Base-by-base conservation (phyloP, 768 basidiomycete species). In the Leccinum longicurvipes region DNA sequence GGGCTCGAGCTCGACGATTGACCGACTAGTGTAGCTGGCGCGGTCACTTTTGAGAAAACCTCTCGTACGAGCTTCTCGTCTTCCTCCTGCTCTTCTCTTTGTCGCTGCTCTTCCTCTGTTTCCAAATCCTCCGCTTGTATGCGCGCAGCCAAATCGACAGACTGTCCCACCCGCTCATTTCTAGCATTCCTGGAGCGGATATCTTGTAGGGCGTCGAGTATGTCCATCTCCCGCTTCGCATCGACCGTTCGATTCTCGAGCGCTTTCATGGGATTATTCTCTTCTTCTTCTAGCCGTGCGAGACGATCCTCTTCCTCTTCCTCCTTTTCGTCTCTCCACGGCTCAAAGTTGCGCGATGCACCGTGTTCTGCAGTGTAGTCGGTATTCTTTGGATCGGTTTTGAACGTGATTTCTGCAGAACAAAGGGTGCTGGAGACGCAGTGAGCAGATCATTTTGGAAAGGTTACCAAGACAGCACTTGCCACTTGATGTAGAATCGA, bases 321-420 rank as follows among this genome's bases (percentile, higher is more conserved):
- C 1, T 82, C 87, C 60, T 79, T 64, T 67, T 93, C 87, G 53
- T 94, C 93, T 64, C 93, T 75, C 95, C 95, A 98, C 12, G 94
- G 93, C 74, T 99, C 97, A 67, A 98, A 98, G 70, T 98, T 99
- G 5, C 97, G 85, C 4, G 91, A 93, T 27, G 97, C 97, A 28
- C 97, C 97, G 67, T 98, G 96, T 74, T 99, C 96, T 42, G 92
- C 93, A 19, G 79, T 41, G 63, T 96, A 96, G 69, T 96, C 93
- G 1, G 94, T 95, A 68, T 97, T 94, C 80, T 96, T 96, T 19
- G 96, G 96, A 69, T 99, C 96, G 0, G 97, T 99, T 73, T 98
- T 98, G 85, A 99, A 99, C 0, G 97, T 98, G 61, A 99, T 98
- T 70, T 99, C 97, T 9, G 96, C 90, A 3, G 94, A 97, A 69